These are phyloP conservation scores for Geum urbanum DNA, from an alignment of 306 rosid species.

Conservation along the genomic window DNA sequence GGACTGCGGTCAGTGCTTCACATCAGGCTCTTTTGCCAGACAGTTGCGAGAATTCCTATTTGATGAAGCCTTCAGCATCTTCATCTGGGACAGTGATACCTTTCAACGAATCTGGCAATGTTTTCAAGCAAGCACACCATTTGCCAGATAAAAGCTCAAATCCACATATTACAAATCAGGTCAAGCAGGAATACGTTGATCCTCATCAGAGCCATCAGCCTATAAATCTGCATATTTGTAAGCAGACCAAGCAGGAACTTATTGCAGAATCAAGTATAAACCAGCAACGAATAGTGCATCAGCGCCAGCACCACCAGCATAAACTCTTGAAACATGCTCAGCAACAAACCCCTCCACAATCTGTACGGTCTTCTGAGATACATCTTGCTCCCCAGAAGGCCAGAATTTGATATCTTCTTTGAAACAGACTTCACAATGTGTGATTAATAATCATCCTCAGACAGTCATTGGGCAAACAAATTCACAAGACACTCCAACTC, in stretches of 20 bases:
- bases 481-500: neutral
- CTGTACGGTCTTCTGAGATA: neutral
- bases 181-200: neutral
- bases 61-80: neutral
- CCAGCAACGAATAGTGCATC: neutral
- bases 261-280: neutral
- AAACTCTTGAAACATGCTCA: neutral
- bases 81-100: neutral
- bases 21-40: neutral
- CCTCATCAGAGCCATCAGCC: conserved; percentile 8
- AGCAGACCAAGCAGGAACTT: conserved; percentile 2
- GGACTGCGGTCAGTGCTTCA: neutral
- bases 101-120: neutral
- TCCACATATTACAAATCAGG: neutral
- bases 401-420: neutral
- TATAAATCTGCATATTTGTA: conserved; percentile 2
- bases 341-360: conserved; percentile 8
- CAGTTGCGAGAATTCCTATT: neutral
- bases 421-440: neutral
- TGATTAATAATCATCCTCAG: neutral
- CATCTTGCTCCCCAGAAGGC: neutral
- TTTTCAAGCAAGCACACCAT: neutral
- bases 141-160: neutral
- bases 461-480: neutral
- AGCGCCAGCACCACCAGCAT: neutral